phyloP scores from a whole-genome alignment of 1,284 basidiomycete species.

The Omphalotus olearius region DNA sequence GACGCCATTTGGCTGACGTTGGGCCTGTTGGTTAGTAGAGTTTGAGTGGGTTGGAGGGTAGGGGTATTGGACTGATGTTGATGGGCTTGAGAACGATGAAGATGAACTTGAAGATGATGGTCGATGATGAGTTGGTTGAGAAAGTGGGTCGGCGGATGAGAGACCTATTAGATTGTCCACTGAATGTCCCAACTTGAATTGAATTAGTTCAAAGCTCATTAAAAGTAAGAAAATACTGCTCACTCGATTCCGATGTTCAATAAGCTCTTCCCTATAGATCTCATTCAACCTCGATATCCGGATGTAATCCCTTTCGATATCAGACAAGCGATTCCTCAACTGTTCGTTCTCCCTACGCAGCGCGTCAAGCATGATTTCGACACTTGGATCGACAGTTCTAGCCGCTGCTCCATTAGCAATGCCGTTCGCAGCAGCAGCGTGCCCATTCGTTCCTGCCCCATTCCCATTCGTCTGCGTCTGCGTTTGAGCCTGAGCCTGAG shows the following conservation, averaged over 20 bases:
- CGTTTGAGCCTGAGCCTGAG: slow-evolving; percentile 21
- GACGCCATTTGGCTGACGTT: slow-evolving; percentile 41
- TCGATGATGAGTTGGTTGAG: slow-evolving; percentile 63
- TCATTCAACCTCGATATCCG: slow-evolving; percentile 71
- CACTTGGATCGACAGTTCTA: slow-evolving; percentile 40
- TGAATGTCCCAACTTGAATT: slow-evolving; percentile 40
- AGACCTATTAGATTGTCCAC: slow-evolving; percentile 74
- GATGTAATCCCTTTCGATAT: slow-evolving; percentile 71
- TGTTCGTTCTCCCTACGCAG: slow-evolving; percentile 74
- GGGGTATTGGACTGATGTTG: slow-evolving; percentile 31
- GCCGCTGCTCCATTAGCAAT: neutral
- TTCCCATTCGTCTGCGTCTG: slow-evolving; percentile 24
- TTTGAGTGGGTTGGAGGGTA: slow-evolving; percentile 33
- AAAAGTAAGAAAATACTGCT: slow-evolving; percentile 27
- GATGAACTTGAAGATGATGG: slow-evolving; percentile 38
- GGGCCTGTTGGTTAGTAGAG: slow-evolving; percentile 30
- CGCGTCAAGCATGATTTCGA: slow-evolving; percentile 65
- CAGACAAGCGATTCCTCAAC: slow-evolving; percentile 56
- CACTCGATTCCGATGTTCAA: slow-evolving; percentile 70
- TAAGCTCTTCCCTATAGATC: slow-evolving; percentile 75
- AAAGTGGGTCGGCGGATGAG: slow-evolving; percentile 56
- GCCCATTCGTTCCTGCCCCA: neutral
- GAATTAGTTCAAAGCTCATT: slow-evolving; percentile 5
- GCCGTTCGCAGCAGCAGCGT: neutral
- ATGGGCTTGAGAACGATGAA: slow-evolving; percentile 39